Evolutionary conservation across 2,329 filamentous ascomycete genomes (phyloP).

Genomic region (Parascedosporium putredinis): DNA sequence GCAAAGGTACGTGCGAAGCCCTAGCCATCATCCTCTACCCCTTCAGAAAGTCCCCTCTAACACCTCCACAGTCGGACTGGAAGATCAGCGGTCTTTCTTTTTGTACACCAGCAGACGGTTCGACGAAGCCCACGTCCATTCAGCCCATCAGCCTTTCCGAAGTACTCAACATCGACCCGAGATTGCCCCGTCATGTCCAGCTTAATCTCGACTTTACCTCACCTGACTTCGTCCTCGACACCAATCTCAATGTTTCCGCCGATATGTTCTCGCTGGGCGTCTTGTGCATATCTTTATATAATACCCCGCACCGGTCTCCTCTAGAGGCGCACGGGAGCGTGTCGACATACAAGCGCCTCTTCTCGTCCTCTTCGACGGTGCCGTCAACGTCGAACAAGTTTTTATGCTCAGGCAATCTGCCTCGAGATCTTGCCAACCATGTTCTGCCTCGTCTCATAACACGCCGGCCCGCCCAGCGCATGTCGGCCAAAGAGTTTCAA

Average conservation of each 20-base stretch:
- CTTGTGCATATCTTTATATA: constrained; percentile 81
- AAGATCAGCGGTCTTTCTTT: constrained; percentile 94
- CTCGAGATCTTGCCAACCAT: constrained; percentile 62
- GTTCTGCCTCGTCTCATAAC: constrained; percentile 83
- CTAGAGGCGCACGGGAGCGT: constrained; percentile 71
- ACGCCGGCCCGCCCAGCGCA: constrained; percentile 71
- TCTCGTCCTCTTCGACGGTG: constrained; percentile 66
- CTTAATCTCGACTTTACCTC: constrained; percentile 88
- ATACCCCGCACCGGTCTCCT: constrained; percentile 84
- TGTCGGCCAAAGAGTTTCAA: constrained; percentile 86
- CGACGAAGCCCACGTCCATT: constrained; percentile 64
- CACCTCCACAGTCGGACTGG: constrained; percentile 67
- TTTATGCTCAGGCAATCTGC: constrained; percentile 67
- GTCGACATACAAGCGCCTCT: constrained; percentile 75
- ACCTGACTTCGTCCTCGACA: constrained; percentile 89
- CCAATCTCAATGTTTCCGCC: constrained; percentile 69
- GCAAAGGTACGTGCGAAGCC: constrained; percentile 50
- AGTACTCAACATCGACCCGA: constrained; percentile 72
- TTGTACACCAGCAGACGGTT: constrained; percentile 68
- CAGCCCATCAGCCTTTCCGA: constrained; percentile 74
- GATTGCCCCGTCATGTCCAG: constrained; percentile 73
- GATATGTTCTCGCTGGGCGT: constrained; percentile 94
- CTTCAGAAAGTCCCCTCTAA: background rate
- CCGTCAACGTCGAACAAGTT: constrained; percentile 78
- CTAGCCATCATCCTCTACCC: background rate